A percentile compares a stretch with the other conserved stretches of the same genome.
Conservation (phyloP, 345 rosid genomes). For the Citrus medica region DNA sequence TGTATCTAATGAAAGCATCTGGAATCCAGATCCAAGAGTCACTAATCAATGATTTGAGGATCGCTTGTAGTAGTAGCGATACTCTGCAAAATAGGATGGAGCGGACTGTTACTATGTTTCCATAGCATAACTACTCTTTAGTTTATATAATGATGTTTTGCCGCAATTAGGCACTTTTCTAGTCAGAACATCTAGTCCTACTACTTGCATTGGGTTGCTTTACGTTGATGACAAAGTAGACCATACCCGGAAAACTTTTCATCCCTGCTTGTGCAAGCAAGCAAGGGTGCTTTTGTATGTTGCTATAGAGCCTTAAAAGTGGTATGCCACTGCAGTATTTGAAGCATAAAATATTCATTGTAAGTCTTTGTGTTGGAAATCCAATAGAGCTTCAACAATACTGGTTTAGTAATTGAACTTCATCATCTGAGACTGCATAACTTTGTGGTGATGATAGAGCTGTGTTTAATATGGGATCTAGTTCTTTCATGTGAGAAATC, state of each 20-base stretch:
- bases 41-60: slow-evolving; percentile 32
- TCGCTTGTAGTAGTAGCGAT: slow-evolving; percentile 26
- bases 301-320: neutral
- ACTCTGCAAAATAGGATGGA: neutral
- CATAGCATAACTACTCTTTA: neutral
- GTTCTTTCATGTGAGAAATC: neutral
- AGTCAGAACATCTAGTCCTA: neutral
- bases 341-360: neutral
- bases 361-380: neutral
- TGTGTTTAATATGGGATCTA: neutral
- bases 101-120: neutral
- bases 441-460: neutral
- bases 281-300: neutral
- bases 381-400: neutral
- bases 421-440: neutral
- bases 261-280: neutral
- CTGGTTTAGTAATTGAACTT: neutral
- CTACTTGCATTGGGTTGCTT: neutral
- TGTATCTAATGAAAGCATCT: slow-evolving; percentile 61
- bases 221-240: neutral
- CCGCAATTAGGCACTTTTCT: neutral
- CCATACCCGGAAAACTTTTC: neutral
- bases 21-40: slow-evolving; percentile 37
- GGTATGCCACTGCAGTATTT: neutral
- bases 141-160: neutral